Percentiles rank a stretch among this genome's conserved stretches.
These are phyloP conservation scores for Rhodomyrtus tomentosa DNA, from an alignment of 345 rosid species.

Conservation along the genomic window DNA sequence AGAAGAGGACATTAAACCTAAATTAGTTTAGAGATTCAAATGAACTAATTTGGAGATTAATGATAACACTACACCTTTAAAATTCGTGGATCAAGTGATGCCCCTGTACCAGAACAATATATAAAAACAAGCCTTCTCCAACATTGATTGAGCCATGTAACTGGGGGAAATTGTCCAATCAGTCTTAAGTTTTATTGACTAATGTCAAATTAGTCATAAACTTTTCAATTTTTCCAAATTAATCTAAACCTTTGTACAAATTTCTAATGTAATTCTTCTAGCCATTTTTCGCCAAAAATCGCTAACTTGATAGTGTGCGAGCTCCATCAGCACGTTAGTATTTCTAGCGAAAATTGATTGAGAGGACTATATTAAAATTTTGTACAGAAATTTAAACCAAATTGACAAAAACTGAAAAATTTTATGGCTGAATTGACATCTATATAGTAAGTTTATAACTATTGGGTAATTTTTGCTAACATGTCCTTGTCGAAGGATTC, in stretches of 20 bases:
- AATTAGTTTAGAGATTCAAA: not conserved
- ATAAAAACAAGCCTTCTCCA: not conserved
- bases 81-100: not conserved
- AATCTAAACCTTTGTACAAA: not conserved
- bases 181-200: not conserved
- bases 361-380: not conserved
- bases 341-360: not conserved
- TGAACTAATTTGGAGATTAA: not conserved
- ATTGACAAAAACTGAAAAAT: not conserved
- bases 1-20: not conserved
- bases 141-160: not conserved
- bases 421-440: fast-evolving
- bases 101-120: not conserved
- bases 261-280: not conserved
- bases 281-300: not conserved
- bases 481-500: not conserved
- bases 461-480: not conserved
- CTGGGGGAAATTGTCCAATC: not conserved
- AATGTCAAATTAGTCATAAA: fast-evolving
- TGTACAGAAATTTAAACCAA: fast-evolving
- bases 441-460: fast-evolving
- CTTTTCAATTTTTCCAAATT: not conserved
- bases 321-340: fast-evolving
- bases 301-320: not conserved
- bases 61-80: not conserved